Evolutionary conservation across 179 eudicot species (phyloP).

Genomic region (Drosera spatulata): DNA sequence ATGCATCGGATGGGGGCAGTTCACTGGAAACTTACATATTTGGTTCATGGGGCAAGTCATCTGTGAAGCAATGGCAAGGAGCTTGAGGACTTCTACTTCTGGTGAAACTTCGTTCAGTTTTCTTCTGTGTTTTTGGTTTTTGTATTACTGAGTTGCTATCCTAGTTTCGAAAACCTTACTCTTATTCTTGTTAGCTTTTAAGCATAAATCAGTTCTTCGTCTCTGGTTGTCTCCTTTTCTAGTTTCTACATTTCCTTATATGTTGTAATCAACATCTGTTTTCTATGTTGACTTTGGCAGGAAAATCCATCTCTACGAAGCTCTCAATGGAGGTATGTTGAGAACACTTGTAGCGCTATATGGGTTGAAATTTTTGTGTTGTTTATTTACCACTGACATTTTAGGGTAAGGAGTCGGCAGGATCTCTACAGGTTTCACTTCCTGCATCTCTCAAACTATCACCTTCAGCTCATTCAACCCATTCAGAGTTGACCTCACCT

Average conservation of each 20-base stretch:
- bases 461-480: constrained; percentile 47
- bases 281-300: constrained; percentile 19
- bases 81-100: constrained; percentile 30
- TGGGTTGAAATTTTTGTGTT: neutral
- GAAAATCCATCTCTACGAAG: constrained; percentile 35
- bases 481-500: constrained; percentile 36
- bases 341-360: neutral
- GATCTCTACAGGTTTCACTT: constrained; percentile 31
- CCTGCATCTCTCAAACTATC: constrained; percentile 44
- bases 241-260: neutral
- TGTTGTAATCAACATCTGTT: neutral
- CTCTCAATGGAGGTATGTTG: constrained; percentile 40
- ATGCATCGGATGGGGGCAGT: constrained; percentile 77
- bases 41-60: constrained; percentile 50
- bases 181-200: too few relatives aligned
- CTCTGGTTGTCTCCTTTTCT: too few relatives aligned
- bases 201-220: too few relatives aligned
- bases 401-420: constrained; percentile 23
- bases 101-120: constrained; percentile 28
- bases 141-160: neutral
- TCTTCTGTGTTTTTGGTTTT: neutral
- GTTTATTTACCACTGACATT: constrained; percentile 1
- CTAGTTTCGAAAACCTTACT: too few relatives aligned
- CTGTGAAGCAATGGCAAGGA: constrained; percentile 37
- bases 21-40: constrained; percentile 55